Conservation (phyloP, 352 stramenopile genomes). For the Elongisporangium undulatum region DNA sequence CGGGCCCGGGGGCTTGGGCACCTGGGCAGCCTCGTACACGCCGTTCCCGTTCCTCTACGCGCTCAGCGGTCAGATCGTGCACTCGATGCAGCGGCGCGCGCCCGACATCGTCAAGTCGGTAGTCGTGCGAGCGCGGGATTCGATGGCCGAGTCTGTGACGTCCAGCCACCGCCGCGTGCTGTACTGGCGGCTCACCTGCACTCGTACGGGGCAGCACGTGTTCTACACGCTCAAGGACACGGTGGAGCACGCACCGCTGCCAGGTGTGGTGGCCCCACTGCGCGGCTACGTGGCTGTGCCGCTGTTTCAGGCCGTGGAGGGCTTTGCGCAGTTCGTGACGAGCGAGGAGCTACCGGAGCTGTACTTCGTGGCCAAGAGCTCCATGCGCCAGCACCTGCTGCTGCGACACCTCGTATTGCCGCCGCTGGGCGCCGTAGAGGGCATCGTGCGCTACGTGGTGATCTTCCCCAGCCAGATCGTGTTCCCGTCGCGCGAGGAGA, state of each 20-base stretch:
- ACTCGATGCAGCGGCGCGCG: constrained; percentile 72
- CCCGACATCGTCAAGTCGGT: constrained; percentile 72
- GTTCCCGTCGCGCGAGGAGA: constrained; percentile 74
- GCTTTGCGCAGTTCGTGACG: constrained; percentile 70
- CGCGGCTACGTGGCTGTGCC: constrained; percentile 56
- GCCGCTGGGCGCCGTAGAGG: constrained; percentile 56
- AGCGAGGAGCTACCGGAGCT: constrained; percentile 80
- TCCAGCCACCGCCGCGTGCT: constrained; percentile 48
- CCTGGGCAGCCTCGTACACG: constrained; percentile 61
- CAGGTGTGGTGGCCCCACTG: constrained; percentile 41
- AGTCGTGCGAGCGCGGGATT: constrained; percentile 58
- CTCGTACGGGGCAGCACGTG: constrained; percentile 46
- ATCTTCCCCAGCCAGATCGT: constrained; percentile 74
- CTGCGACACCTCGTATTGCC: constrained; percentile 65
- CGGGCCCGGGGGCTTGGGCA: constrained; percentile 13
- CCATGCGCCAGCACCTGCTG: constrained; percentile 61
- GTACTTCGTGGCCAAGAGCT: constrained; percentile 84
- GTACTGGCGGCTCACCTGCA: constrained; percentile 54
- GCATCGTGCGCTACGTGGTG: constrained; percentile 66
- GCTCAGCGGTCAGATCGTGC: constrained; percentile 54
- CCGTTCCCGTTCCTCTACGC: constrained; percentile 74
- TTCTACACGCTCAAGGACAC: constrained; percentile 67
- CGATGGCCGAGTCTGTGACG: constrained; percentile 49
- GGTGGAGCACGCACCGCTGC: constrained; percentile 47
- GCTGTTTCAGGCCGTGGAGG: constrained; percentile 62